phyloP scores from a whole-genome alignment of 306 rosid genomes.

The Senna tora region DNA sequence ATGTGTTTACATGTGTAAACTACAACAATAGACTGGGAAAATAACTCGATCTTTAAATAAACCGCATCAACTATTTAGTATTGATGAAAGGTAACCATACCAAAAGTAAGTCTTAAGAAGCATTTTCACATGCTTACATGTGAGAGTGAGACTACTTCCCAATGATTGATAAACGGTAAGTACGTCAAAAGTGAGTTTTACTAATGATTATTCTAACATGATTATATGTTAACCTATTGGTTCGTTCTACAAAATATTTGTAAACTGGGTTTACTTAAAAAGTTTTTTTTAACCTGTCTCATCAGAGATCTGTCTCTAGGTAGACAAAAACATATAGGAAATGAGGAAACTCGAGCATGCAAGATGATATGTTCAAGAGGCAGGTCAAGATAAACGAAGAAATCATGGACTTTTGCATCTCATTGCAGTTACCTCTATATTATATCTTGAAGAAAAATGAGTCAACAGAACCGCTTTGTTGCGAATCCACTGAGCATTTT shows the following conservation, averaged over 20 bases:
- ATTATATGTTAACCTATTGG: no score
- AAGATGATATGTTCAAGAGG: neutral
- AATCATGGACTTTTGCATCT: constrained; percentile 12
- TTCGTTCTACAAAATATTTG: no score
- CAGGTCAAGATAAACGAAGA: neutral
- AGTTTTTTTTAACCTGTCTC: neutral
- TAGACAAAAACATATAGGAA: neutral
- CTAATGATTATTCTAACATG: no score
- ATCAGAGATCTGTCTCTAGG: neutral
- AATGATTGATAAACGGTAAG: no score
- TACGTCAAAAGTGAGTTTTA: no score
- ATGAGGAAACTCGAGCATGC: neutral
- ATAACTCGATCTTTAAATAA: no score
- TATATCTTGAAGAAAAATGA: constrained; percentile 94
- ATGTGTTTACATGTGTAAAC: neutral
- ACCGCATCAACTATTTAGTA: no score
- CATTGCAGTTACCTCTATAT: constrained; percentile 65
- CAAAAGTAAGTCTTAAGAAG: neutral
- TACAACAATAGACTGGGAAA: no score
- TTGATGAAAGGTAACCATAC: no score
- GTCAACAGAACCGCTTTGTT: constrained; percentile 87
- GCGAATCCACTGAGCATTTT: constrained; percentile 88
- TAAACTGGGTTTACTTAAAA: no score
- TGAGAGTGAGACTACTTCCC: no score
- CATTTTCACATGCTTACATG: neutral